A percentile compares a stretch with the other conserved stretches of the same genome.
phyloP scores from a whole-genome alignment of 2,329 filamentous ascomycete genomes.

The Raffaelea ambrosiae region DNA sequence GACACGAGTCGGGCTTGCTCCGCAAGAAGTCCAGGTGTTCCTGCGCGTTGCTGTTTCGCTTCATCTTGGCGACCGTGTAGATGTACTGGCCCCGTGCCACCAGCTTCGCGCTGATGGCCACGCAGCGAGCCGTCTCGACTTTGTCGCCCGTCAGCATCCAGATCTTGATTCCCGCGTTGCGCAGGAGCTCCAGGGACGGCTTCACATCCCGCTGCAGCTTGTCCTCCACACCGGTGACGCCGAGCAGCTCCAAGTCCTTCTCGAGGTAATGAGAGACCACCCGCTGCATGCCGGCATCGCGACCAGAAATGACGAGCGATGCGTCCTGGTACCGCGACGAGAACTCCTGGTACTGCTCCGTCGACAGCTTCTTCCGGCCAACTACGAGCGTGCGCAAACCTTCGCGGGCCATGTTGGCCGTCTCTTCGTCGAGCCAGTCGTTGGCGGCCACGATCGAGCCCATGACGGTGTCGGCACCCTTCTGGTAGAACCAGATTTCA shows the following conservation, averaged over 20 bases:
- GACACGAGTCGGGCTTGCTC: conserved; percentile 76
- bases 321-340: conserved; percentile 66
- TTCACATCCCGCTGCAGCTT: conserved; percentile 95
- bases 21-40: conserved; percentile 84
- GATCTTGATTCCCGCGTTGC: conserved; percentile 97
- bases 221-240: conserved; percentile 97
- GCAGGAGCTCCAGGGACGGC: conserved; percentile 83
- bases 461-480: conserved; percentile 98
- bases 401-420: conserved; percentile 98
- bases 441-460: conserved; percentile 88
- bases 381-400: conserved; percentile 90
- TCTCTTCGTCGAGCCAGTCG: conserved; percentile 98
- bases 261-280: conserved; percentile 79
- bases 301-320: conserved; percentile 67
- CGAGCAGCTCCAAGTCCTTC: conserved; percentile 79
- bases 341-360: conserved; percentile 75
- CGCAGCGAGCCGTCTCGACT: conserved; percentile 92
- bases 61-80: conserved; percentile 81
- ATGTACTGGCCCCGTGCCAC: conserved; percentile 93
- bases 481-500: conserved; percentile 98
- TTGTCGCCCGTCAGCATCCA: conserved; percentile 99
- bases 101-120: conserved; percentile 89
- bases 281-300: conserved; percentile 72
- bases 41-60: conserved; percentile 78
- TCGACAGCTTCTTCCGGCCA: conserved; percentile 78